Evolutionary conservation across 805 yeast species (phyloP).

Genomic region (Metschnikowia amazonensis): DNA sequence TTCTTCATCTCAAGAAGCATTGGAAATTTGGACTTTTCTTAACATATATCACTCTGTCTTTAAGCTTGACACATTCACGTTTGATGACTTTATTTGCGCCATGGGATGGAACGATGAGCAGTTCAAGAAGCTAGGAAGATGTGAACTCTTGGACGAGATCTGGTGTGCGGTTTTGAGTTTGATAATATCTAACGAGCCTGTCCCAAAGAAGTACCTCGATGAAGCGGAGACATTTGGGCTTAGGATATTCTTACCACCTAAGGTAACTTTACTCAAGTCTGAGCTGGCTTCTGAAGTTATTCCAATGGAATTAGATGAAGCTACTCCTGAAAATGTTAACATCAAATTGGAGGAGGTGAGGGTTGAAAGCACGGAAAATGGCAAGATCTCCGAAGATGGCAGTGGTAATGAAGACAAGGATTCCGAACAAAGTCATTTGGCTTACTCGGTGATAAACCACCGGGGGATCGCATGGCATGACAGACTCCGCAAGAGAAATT

Average conservation of each 20-base stretch:
- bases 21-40: slow-evolving; percentile 73
- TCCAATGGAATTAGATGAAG: background rate
- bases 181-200: slow-evolving; percentile 42
- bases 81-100: slow-evolving; percentile 69
- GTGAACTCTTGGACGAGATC: slow-evolving; percentile 58
- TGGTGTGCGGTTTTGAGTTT: slow-evolving; percentile 62
- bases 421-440: slow-evolving; percentile 34
- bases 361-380: slow-evolving; percentile 17
- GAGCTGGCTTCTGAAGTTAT: slow-evolving; percentile 7
- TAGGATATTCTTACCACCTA: slow-evolving; percentile 30
- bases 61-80: slow-evolving; percentile 66
- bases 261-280: slow-evolving; percentile 20
- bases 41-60: slow-evolving; percentile 66
- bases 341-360: slow-evolving; percentile 21
- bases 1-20: slow-evolving; percentile 37
- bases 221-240: slow-evolving; percentile 33
- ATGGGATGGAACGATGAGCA: slow-evolving; percentile 44
- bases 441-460: slow-evolving; percentile 48
- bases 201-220: slow-evolving; percentile 28
- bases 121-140: slow-evolving; percentile 39
- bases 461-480: slow-evolving; percentile 73
- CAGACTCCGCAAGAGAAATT: slow-evolving; percentile 66
- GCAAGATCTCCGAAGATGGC: slow-evolving; percentile 16
- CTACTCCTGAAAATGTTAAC: background rate
- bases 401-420: slow-evolving; percentile 22